Conservation (phyloP, 1,284 basidiomycete genomes). For the Naganishia albida region DNA sequence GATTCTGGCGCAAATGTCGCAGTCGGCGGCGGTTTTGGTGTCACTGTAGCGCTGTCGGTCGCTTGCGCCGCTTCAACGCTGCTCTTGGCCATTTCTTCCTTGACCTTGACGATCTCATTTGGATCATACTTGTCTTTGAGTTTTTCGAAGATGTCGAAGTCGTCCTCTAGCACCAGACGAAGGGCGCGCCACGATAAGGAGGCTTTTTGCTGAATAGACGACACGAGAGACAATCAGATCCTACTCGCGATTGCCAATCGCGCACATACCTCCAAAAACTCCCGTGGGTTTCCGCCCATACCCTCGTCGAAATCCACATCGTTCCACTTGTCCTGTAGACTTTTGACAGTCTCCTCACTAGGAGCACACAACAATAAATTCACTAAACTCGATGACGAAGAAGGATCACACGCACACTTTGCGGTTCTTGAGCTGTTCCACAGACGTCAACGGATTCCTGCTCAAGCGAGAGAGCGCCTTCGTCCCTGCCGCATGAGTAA, state of each 20-base stretch:
- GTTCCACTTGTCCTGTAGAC: conserved; percentile 20
- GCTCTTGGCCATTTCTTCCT: background rate
- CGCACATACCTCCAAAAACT: conserved; percentile 21
- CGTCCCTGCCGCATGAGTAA: conserved; percentile 14
- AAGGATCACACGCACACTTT: conserved; percentile 3
- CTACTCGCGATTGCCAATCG: background rate
- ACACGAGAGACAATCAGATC: background rate
- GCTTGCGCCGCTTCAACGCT: background rate
- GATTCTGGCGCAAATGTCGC: conserved; percentile 12
- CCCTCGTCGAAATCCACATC: conserved; percentile 20
- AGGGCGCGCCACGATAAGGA: conserved; percentile 23
- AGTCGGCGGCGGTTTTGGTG: conserved; percentile 10
- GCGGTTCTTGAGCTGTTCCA: conserved; percentile 26
- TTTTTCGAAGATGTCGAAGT: conserved; percentile 24
- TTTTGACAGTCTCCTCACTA: conserved; percentile 13
- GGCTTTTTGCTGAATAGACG: conserved; percentile 18
- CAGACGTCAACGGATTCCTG: conserved; percentile 16
- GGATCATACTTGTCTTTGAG: conserved; percentile 26
- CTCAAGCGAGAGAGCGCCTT: conserved; percentile 19
- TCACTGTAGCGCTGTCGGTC: background rate
- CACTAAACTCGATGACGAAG: too few relatives aligned
- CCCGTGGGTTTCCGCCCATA: conserved; percentile 12
- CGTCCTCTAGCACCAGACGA: conserved; percentile 18
- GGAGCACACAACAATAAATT: background rate
- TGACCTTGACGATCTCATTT: conserved; percentile 14